Conservation (phyloP, 441 rosid species). For the Euphorbia corollata region DNA sequence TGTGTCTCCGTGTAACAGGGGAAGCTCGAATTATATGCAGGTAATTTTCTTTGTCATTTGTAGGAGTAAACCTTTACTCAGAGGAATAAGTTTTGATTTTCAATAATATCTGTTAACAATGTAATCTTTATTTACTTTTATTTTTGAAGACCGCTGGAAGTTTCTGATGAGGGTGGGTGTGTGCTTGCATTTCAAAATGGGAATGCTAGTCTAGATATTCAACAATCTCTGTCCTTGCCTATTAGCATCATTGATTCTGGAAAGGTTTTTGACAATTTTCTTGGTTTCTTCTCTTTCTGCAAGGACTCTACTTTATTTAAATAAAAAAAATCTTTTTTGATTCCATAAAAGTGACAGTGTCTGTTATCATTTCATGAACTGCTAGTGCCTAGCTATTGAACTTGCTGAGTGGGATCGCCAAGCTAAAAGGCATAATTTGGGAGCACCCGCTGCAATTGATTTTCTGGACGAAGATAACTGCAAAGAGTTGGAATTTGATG, state of each 20-base stretch:
- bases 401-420: constrained; percentile 41
- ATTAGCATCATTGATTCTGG: constrained; percentile 49
- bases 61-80: background rate
- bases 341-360: background rate
- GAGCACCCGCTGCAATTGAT: constrained; percentile 49
- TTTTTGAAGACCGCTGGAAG: constrained; percentile 41
- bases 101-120: background rate
- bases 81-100: background rate
- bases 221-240: constrained; percentile 46
- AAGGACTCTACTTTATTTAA: background rate
- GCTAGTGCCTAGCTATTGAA: constrained; percentile 42
- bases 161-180: constrained; percentile 41
- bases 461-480: constrained; percentile 45
- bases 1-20: constrained; percentile 31
- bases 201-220: constrained; percentile 30
- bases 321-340: background rate
- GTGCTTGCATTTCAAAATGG: constrained; percentile 28
- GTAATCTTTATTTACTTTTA: background rate
- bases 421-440: constrained; percentile 36
- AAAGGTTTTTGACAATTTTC: constrained; percentile 37
- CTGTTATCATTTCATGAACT: constrained; percentile 8
- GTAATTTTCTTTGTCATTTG: constrained; percentile 26
- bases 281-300: background rate
- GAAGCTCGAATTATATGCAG: constrained; percentile 75
- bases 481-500: constrained; percentile 40